phyloP scores from a whole-genome alignment of 1,284 basidiomycete genomes.

The Pyrrhoderma lamaoense region DNA sequence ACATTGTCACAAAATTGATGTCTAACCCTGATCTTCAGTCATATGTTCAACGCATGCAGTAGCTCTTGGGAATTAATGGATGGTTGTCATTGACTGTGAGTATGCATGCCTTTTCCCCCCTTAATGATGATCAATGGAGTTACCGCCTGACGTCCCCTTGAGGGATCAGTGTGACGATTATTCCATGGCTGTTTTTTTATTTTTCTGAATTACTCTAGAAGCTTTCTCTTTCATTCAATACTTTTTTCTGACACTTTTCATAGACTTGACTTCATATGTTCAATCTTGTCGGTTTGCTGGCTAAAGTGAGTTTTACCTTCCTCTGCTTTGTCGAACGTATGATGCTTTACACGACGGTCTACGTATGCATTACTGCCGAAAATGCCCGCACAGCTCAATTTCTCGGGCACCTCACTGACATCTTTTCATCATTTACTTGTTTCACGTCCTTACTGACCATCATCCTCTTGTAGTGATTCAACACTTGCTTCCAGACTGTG shows the following conservation, averaged over 20 bases:
- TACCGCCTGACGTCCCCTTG: conserved; percentile 61
- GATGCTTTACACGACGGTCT: conserved; percentile 83
- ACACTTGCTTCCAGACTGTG: background rate
- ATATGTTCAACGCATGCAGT: too few relatives aligned
- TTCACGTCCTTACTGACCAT: too few relatives aligned
- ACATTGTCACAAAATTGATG: too few relatives aligned
- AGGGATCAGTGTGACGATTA: conserved; percentile 51
- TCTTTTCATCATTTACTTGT: too few relatives aligned
- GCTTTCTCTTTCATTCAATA: background rate
- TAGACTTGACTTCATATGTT: too few relatives aligned
- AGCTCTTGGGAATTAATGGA: too few relatives aligned
- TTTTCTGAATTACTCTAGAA: conserved; percentile 36
- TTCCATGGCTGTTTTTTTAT: conserved; percentile 69
- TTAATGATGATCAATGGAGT: conserved; percentile 60
- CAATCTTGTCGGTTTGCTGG: too few relatives aligned
- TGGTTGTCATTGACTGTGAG: too few relatives aligned
- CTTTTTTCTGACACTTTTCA: too few relatives aligned
- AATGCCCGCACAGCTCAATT: conserved; percentile 83
- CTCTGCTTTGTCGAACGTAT: conserved; percentile 24
- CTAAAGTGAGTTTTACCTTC: background rate
- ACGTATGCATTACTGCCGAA: conserved; percentile 73
- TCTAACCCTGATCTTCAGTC: too few relatives aligned
- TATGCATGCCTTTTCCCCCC: conserved; percentile 3
- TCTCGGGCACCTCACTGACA: conserved; percentile 56
- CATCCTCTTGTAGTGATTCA: background rate